phyloP scores from a whole-genome alignment of 2,329 filamentous ascomycete genomes.

The Scytalidium lignicola region DNA sequence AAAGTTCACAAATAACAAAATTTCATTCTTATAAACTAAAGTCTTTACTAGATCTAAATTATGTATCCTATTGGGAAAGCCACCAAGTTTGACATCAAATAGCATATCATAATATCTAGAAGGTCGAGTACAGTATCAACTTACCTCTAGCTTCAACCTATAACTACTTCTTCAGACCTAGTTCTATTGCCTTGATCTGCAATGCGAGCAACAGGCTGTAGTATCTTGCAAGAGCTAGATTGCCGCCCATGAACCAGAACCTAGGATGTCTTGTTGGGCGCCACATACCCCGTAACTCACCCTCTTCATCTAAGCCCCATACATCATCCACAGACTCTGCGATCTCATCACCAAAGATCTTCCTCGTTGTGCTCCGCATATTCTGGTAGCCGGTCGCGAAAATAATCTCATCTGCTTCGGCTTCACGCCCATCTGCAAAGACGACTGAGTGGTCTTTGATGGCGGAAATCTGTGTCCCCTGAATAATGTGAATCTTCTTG shows the following conservation, averaged over 20 bases:
- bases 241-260: conserved; percentile 49
- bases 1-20: too few relatives aligned
- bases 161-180: too few relatives aligned
- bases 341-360: conserved; percentile 42
- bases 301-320: conserved; percentile 40
- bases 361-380: conserved; percentile 42
- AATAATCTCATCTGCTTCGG: conserved; percentile 39
- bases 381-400: conserved; percentile 42
- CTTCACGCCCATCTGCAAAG: conserved; percentile 19
- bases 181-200: conserved; percentile 36
- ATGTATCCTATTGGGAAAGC: too few relatives aligned
- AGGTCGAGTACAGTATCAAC: too few relatives aligned
- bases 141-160: too few relatives aligned
- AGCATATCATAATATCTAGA: too few relatives aligned
- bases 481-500: conserved; percentile 48
- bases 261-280: conserved; percentile 41
- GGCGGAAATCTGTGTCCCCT: too few relatives aligned
- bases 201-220: conserved; percentile 42
- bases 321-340: conserved; percentile 40
- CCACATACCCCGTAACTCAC: conserved; percentile 36
- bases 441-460: too few relatives aligned
- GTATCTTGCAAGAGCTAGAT: conserved; percentile 41
- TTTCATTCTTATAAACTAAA: too few relatives aligned
- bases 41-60: too few relatives aligned
- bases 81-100: too few relatives aligned